Conservation (phyloP, 441 rosid genomes). For the Euphorbia corollata region DNA sequence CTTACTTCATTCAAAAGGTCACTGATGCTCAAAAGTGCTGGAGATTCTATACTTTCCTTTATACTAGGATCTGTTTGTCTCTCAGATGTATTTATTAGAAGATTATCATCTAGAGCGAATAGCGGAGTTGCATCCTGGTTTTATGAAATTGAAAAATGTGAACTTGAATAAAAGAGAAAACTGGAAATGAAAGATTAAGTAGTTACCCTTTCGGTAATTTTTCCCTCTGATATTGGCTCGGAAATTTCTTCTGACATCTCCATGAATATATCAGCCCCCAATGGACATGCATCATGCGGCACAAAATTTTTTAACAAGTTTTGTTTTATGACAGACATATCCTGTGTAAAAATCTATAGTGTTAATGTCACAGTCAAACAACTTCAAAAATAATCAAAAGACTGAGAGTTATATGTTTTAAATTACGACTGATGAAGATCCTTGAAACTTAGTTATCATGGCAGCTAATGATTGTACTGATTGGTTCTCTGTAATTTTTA, state of each 20-base stretch:
- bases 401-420: conserved; percentile 12
- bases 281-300: conserved; percentile 67
- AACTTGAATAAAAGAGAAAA: conserved; percentile 5
- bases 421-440: conserved; percentile 50
- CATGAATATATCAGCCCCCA: conserved; percentile 48
- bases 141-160: background rate
- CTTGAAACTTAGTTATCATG: conserved; percentile 52
- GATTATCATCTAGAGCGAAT: conserved; percentile 37
- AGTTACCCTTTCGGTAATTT: conserved; percentile 33
- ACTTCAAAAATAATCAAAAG: conserved; percentile 6
- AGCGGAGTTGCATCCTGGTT: conserved; percentile 44
- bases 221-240: conserved; percentile 28
- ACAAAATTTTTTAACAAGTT: conserved; percentile 58
- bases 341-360: conserved; percentile 33
- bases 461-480: conserved; percentile 52
- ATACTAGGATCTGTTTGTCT: conserved; percentile 35
- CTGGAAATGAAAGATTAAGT: background rate
- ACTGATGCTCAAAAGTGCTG: conserved; percentile 43
- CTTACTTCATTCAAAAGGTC: conserved; percentile 55
- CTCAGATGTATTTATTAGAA: conserved; percentile 33
- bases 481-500: conserved; percentile 46
- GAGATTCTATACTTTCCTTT: conserved; percentile 27
- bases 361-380: conserved; percentile 21
- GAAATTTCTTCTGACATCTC: conserved; percentile 38
- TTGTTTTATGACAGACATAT: conserved; percentile 38